Conservation (phyloP, 495 filamentous ascomycete genomes). For the Talaromyces proteolyticus region DNA sequence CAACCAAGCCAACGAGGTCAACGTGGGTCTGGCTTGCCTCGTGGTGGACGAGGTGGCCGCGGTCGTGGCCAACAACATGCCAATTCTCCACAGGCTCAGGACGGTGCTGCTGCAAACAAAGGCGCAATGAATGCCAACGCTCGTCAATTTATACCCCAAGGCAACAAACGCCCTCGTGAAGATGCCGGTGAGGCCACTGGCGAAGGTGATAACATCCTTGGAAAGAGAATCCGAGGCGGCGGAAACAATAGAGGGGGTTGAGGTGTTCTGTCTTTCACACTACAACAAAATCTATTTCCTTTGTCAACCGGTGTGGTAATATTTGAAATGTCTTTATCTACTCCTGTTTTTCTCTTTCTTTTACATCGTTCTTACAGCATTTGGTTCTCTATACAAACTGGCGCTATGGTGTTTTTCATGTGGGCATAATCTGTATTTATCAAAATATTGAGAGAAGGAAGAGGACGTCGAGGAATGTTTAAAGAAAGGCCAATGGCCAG, state of each 20-base stretch:
- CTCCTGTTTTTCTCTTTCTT: background rate
- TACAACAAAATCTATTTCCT: constrained; percentile 4
- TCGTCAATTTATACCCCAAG: constrained; percentile 55
- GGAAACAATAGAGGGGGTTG: constrained; percentile 30
- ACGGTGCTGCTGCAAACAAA: constrained; percentile 25
- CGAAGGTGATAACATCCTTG: constrained; percentile 31
- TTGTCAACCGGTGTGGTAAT: constrained; percentile 5
- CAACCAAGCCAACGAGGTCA: constrained; percentile 26
- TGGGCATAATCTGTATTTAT: background rate
- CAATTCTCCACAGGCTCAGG: constrained; percentile 22
- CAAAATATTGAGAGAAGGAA: background rate
- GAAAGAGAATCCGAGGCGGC: constrained; percentile 49
- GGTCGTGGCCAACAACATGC: constrained; percentile 42
- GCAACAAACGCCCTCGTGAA: constrained; percentile 61
- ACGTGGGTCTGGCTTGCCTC: constrained; percentile 36
- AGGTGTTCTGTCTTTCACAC: constrained; percentile 8
- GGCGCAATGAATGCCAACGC: constrained; percentile 46
- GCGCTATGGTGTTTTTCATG: background rate
- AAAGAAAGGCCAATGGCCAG: too few species aligned
- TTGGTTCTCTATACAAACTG: background rate
- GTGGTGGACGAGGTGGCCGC: constrained; percentile 37
- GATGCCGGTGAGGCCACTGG: constrained; percentile 46
- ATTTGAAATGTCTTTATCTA: too few species aligned
- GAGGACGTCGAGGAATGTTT: background rate
- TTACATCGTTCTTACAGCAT: background rate